phyloP scores from a whole-genome alignment of 2,329 filamentous ascomycete species.

The Apiospora saccharicola region DNA sequence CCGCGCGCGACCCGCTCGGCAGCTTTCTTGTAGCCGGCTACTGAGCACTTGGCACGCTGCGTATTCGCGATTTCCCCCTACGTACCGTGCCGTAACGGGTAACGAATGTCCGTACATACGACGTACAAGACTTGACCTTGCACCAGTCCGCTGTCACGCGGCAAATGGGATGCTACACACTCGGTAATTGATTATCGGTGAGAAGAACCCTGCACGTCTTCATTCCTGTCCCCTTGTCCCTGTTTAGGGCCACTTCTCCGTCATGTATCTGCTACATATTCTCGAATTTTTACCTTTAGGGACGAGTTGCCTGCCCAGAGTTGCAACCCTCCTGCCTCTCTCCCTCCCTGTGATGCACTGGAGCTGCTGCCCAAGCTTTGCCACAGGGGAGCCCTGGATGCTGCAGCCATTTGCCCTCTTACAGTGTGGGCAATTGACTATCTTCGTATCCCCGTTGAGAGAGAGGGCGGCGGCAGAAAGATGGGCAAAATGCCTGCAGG shows the following conservation, averaged over 20 bases:
- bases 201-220: background rate
- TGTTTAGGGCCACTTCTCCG: background rate
- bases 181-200: slow-evolving; percentile 23
- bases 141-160: slow-evolving; percentile 22
- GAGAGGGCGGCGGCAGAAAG: background rate
- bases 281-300: too few relatives aligned
- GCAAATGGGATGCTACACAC: slow-evolving; percentile 21
- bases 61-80: background rate
- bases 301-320: background rate
- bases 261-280: background rate
- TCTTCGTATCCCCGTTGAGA: background rate
- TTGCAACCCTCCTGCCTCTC: background rate
- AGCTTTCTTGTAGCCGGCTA: background rate
- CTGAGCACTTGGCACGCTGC: background rate
- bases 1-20: slow-evolving; percentile 11
- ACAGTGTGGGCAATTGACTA: background rate
- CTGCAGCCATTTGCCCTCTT: background rate
- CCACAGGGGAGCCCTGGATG: background rate
- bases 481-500: background rate
- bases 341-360: background rate
- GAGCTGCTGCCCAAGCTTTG: slow-evolving; percentile 17
- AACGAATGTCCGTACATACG: slow-evolving; percentile 12
- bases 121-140: background rate
- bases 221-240: background rate
- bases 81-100: slow-evolving; percentile 11